A percentile compares a stretch with the other conserved stretches of the same genome.
Conservation (phyloP, 306 rosid species). For the Bauhinia variegata region DNA sequence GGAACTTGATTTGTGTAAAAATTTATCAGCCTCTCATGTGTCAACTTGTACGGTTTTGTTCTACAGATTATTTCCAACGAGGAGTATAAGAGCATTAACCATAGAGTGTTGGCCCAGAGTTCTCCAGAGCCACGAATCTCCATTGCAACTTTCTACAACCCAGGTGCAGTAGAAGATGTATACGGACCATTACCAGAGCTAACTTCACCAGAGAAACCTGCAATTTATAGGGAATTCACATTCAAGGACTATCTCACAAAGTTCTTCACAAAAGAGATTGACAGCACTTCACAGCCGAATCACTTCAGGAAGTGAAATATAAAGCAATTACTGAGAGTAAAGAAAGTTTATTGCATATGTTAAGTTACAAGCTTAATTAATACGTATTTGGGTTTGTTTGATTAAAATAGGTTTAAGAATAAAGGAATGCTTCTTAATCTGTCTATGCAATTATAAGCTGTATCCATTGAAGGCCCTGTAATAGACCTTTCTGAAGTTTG, state of each 20-base stretch:
- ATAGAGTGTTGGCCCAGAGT: conserved; percentile 51
- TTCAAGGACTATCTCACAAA: conserved; percentile 32
- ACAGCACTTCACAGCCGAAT: conserved; percentile 45
- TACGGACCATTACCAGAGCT: conserved; percentile 60
- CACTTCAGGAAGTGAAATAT: conserved; percentile 20
- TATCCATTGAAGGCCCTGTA: too few species aligned
- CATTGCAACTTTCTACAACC: conserved; percentile 35
- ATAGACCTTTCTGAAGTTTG: too few species aligned
- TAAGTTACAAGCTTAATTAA: too few species aligned
- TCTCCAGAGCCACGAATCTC: conserved; percentile 32
- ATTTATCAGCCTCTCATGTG: too few species aligned
- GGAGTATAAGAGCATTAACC: conserved; percentile 48
- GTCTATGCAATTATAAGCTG: too few species aligned
- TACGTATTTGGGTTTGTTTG: too few species aligned
- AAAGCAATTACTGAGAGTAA: too few species aligned
- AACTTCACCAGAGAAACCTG: conserved; percentile 30
- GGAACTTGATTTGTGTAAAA: too few species aligned
- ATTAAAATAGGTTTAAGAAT: too few species aligned
- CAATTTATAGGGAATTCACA: conserved; percentile 31
- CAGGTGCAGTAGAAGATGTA: conserved; percentile 30
- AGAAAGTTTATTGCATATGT: too few species aligned
- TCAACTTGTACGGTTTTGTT: background rate
- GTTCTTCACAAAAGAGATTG: conserved; percentile 43
- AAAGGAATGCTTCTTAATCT: too few species aligned
- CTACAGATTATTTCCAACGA: conserved; percentile 44